Base-by-base conservation (phyloP, 345 rosid species). In the Brassica carinata region DNA sequence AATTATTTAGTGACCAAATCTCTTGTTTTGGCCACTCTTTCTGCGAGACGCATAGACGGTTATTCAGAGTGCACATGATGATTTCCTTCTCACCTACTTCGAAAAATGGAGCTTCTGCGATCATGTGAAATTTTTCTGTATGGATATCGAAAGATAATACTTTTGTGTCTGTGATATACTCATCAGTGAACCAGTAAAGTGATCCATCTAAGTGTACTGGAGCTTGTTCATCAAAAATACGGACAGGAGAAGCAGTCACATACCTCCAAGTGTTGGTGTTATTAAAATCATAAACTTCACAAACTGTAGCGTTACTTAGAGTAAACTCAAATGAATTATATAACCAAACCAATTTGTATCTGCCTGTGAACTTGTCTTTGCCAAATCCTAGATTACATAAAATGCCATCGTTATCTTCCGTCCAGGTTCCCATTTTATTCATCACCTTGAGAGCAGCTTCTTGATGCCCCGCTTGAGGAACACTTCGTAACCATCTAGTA, bases 401-500 rank as follows among this genome's bases (percentile, higher is more conserved):
- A 13, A 48, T 48, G 55, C 55, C 55, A 48, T 36, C 43, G 43
- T 36, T 36, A 36, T 36, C 43, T 36, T 2, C 43, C 43, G 43
- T 36, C 43, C 43, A 36, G 43, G 43, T 36, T 36, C 43, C 43
- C 4, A 36, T 36, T 36, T 36, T 8, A 36, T 36, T 36, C 43
- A 7, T 1, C 19, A 31, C 8, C 10, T 7, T 17, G 43, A 31
- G 43, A 30, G 9, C 18, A 30, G n/a, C 5, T 31, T 36, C 19
- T 65, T 65, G 48, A 34, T 33, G 18, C 9, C 48, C 17, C 48
- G 69, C 43, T 36, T 33, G 69, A 64, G 69, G 69, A 65, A 65
- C 69, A 65, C 69, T 15, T 65, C 45, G 69, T 33, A 23, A 65
- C 69, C 69, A 64, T 55, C 61, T 55, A 55, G 61, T 55, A 55